Conservation (phyloP, 2,329 filamentous ascomycete genomes). For the Dendrostoma leiphaemia region DNA sequence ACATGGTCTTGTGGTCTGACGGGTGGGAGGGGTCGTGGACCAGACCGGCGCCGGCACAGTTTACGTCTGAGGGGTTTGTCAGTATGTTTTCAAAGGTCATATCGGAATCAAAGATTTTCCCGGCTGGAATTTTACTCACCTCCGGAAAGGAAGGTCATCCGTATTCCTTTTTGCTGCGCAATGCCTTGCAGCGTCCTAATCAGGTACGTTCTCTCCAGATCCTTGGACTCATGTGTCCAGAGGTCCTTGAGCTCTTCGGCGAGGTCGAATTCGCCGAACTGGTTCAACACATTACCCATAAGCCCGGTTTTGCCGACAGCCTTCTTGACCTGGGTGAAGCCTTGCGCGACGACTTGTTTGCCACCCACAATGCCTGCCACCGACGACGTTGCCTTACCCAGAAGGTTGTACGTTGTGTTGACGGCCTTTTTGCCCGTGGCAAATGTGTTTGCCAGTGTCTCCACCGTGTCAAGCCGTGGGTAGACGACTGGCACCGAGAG, state of each 20-base stretch:
- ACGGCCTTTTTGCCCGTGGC: conserved; percentile 95
- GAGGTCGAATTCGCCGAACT: conserved; percentile 93
- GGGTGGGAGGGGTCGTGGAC: conserved; percentile 92
- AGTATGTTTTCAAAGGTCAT: not conserved
- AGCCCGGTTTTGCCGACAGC: conserved; percentile 92
- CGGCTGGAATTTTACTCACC: too few relatives aligned
- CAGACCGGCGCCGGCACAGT: conserved; percentile 85
- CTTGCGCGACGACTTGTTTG: conserved; percentile 87
- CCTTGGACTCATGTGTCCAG: conserved; percentile 98
- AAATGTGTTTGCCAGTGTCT: conserved; percentile 86
- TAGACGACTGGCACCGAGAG: conserved; percentile 88
- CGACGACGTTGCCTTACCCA: conserved; percentile 92
- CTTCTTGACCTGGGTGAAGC: conserved; percentile 93
- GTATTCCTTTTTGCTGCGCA: conserved; percentile 87
- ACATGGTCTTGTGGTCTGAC: conserved; percentile 97
- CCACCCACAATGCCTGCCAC: conserved; percentile 94
- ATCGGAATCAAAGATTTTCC: too few relatives aligned
- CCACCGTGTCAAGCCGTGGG: conserved; percentile 85
- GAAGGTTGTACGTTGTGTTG: conserved; percentile 92
- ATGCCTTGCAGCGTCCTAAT: conserved; percentile 96
- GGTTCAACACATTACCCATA: conserved; percentile 93
- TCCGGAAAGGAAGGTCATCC: conserved; percentile 96
- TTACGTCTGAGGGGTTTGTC: conserved; percentile 71
- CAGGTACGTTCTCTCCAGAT: conserved; percentile 92
- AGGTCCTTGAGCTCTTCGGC: conserved; percentile 92